These are phyloP conservation scores for Quaeritorhiza haematococci DNA, from an alignment of 371 early-diverging fungal genomes.

Conservation along the genomic window DNA sequence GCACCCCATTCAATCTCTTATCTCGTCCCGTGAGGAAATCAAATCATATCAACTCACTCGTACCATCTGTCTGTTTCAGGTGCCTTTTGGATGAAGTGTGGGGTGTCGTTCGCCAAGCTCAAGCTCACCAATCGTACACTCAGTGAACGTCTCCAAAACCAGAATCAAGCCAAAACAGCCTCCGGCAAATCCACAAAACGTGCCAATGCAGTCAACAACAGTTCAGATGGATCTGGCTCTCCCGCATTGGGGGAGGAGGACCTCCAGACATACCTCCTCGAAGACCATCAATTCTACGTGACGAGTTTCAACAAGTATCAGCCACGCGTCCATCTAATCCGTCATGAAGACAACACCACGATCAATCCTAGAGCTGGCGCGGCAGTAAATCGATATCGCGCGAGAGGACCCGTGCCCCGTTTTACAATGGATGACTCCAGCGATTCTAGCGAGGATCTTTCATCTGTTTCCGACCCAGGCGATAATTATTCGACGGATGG, in stretches of 20 bases:
- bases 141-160: no score
- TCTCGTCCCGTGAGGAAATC: not conserved
- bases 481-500: no score
- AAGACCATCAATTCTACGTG: slow-evolving; percentile 27
- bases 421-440: no score
- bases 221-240: not conserved
- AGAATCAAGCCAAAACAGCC: no score
- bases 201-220: slow-evolving; percentile 1
- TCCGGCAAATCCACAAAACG: not conserved
- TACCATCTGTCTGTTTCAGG: slow-evolving; percentile 14
- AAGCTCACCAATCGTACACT: slow-evolving; percentile 47
- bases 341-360: slow-evolving; percentile 9
- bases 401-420: not conserved
- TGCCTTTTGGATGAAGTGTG: slow-evolving; percentile 30
- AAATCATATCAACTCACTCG: not conserved
- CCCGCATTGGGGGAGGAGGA: not conserved
- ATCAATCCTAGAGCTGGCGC: not conserved
- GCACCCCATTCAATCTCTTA: not conserved
- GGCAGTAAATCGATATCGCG: not conserved
- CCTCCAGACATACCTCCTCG: slow-evolving; percentile 2
- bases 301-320: slow-evolving; percentile 43
- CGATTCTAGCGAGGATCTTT: no score
- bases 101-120: slow-evolving; percentile 36
- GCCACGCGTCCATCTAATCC: slow-evolving; percentile 39
- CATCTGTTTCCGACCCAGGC: no score